Conservation (phyloP, 2,329 filamentous ascomycete genomes). For the Cladosporium sp. region DNA sequence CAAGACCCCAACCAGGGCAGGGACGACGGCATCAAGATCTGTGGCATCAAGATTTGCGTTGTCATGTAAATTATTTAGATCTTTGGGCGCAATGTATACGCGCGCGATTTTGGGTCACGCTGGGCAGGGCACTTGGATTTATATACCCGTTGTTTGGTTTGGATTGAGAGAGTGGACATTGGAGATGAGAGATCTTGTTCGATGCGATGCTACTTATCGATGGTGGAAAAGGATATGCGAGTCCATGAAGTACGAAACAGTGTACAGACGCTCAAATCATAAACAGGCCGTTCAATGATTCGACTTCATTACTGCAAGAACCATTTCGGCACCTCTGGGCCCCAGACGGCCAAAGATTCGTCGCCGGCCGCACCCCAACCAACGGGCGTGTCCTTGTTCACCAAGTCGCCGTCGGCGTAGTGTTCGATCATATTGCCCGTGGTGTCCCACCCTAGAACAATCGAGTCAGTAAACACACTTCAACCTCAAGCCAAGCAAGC, state of each 20-base stretch:
- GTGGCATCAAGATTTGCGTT: slow-evolving; percentile 28
- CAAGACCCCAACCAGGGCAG: slow-evolving; percentile 22
- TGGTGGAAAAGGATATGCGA: not conserved
- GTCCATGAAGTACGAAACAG: not conserved
- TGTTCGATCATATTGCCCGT: slow-evolving; percentile 52
- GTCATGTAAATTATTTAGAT: slow-evolving; percentile 25
- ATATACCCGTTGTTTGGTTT: not conserved
- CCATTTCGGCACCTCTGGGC: slow-evolving; percentile 29
- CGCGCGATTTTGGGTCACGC: not conserved
- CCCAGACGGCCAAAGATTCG: slow-evolving; percentile 27
- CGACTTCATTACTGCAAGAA: slow-evolving; percentile 19
- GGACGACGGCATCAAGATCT: slow-evolving; percentile 28
- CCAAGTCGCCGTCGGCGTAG: slow-evolving; percentile 66
- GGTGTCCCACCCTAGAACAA: slow-evolving; percentile 41
- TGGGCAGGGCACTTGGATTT: slow-evolving; percentile 1
- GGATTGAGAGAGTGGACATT: not conserved
- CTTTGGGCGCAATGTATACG: not conserved
- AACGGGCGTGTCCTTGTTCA: slow-evolving; percentile 50
- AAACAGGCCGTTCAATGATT: not conserved
- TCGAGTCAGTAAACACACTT: not conserved
- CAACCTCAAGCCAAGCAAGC: not conserved
- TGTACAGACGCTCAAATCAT: not conserved
- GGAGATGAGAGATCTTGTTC: not conserved
- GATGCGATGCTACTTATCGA: not conserved
- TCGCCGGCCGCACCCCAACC: slow-evolving; percentile 35